phyloP scores from a whole-genome alignment of 176 grass and related monocot species.

The Typha latifolia region DNA sequence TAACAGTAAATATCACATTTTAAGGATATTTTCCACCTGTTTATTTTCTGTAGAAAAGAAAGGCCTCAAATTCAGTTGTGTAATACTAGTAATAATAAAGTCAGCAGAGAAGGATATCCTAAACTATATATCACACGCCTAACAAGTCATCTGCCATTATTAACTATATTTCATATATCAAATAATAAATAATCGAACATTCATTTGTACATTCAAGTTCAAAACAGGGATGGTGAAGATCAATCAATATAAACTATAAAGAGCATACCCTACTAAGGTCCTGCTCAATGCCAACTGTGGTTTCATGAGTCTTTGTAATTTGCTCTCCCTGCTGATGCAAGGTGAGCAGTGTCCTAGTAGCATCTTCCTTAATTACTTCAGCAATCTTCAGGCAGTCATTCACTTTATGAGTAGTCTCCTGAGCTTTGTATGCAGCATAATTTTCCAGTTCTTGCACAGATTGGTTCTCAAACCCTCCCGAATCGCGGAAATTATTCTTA shows the following conservation, averaged over 20 bases:
- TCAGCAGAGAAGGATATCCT: too few species aligned
- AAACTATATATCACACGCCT: too few species aligned
- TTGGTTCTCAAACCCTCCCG: slow-evolving; percentile 21
- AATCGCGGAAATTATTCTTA: slow-evolving; percentile 14
- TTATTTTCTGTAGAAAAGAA: too few species aligned
- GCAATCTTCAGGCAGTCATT: slow-evolving; percentile 27
- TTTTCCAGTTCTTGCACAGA: slow-evolving; percentile 28
- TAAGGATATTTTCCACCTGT: too few species aligned
- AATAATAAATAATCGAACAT: too few species aligned
- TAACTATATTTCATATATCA: too few species aligned
- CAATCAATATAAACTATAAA: background rate
- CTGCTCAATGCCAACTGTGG: slow-evolving; percentile 15
- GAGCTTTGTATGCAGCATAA: slow-evolving; percentile 24
- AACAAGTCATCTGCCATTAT: too few species aligned
- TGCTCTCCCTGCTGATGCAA: slow-evolving; percentile 24
- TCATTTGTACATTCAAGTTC: too few species aligned
- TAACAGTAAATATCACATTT: too few species aligned
- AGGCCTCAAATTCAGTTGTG: too few species aligned
- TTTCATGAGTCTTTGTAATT: slow-evolving; percentile 16
- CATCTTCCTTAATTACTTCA: slow-evolving; percentile 23
- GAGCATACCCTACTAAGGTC: slow-evolving; percentile 23
- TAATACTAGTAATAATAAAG: too few species aligned
- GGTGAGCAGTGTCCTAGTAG: slow-evolving; percentile 15
- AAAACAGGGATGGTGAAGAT: background rate
- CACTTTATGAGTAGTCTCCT: slow-evolving; percentile 18